These are phyloP conservation scores for Mycena epipterygia DNA, from an alignment of 768 basidiomycete genomes.

Conservation along the genomic window DNA sequence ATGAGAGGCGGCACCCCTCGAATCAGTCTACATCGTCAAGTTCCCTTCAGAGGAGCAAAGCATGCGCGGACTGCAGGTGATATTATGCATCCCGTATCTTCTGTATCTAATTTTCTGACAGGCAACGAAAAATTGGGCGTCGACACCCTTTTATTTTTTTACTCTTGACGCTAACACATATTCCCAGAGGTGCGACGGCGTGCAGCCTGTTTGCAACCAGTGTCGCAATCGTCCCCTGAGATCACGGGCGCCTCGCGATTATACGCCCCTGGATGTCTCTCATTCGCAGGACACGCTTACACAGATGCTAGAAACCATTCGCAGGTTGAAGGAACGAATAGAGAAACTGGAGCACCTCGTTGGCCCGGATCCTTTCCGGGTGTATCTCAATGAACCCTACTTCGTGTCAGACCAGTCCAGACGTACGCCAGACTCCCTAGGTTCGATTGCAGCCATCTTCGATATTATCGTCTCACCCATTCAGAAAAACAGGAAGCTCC, in stretches of 20 bases:
- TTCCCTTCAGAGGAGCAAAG: background rate
- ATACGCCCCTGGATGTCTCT: background rate
- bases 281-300: background rate
- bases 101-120: background rate
- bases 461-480: too few species aligned
- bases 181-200: slow-evolving; percentile 26
- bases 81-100: background rate
- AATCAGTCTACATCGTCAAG: too few species aligned
- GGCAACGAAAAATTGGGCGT: slow-evolving; percentile 14
- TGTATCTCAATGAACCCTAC: slow-evolving; percentile 18
- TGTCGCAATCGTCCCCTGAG: slow-evolving; percentile 23
- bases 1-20: too few species aligned
- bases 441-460: background rate
- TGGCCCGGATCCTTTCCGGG: background rate
- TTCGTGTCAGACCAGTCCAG: background rate
- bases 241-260: slow-evolving; percentile 20
- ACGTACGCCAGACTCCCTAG: background rate
- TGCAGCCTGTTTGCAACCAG: slow-evolving; percentile 19
- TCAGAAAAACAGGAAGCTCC: too few species aligned
- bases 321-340: background rate
- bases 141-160: background rate
- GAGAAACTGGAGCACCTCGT: slow-evolving; percentile 13
- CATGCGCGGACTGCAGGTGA: slow-evolving; percentile 7
- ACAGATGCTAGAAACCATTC: slow-evolving; percentile 28
- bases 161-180: background rate